Evolutionary conservation across 495 filamentous ascomycete species (phyloP).

Genomic region (Hyaloscypha hepaticicola): DNA sequence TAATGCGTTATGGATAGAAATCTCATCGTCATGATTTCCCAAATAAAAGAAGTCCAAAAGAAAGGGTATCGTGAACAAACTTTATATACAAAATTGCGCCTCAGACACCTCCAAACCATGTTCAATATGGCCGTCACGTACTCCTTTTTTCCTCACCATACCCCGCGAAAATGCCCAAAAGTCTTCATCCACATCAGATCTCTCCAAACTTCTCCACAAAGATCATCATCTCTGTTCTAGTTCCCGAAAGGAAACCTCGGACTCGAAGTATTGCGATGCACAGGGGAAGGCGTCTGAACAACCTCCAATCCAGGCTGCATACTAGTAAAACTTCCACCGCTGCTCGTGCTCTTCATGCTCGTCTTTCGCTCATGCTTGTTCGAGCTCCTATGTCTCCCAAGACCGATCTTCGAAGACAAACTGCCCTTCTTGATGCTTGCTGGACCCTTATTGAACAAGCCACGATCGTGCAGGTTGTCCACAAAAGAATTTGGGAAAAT

Average conservation of each 20-base stretch:
- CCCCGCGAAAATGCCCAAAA: too few relatives aligned
- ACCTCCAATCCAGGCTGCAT: background rate
- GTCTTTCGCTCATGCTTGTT: background rate
- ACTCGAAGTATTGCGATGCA: background rate
- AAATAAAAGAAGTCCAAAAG: too few relatives aligned
- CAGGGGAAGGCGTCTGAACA: background rate
- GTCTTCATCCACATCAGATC: too few relatives aligned
- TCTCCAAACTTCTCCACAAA: background rate
- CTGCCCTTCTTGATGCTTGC: background rate
- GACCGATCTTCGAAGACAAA: background rate
- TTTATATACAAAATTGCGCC: too few relatives aligned
- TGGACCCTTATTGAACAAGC: background rate
- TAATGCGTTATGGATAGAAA: too few relatives aligned
- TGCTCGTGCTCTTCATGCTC: background rate
- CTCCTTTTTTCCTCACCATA: too few relatives aligned
- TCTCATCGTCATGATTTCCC: too few relatives aligned
- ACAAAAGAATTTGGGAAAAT: conserved; percentile 40
- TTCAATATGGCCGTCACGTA: too few relatives aligned
- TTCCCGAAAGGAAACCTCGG: background rate
- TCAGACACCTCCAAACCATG: too few relatives aligned
- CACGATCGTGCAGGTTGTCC: conserved; percentile 16
- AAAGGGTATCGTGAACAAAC: too few relatives aligned
- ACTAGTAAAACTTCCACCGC: background rate
- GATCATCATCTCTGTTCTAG: background rate
- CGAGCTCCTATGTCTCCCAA: background rate